Conservation (phyloP, 768 basidiomycete species). For the Tylopilus rubrobrunneus region DNA sequence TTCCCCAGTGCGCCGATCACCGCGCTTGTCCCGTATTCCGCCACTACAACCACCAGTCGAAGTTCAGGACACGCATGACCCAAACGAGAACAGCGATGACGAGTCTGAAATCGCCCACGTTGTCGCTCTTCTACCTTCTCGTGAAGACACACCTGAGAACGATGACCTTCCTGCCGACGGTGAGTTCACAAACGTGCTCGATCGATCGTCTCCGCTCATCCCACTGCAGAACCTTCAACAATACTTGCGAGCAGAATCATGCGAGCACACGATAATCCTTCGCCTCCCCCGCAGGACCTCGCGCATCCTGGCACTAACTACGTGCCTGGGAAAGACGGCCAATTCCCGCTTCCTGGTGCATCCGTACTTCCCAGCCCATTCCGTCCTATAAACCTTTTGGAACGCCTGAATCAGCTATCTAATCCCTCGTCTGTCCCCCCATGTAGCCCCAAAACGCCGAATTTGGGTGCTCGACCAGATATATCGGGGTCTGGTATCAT, state of each 20-base stretch:
- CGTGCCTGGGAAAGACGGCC: slow-evolving; percentile 15
- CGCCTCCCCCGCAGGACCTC: slow-evolving; percentile 48
- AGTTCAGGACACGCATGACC: slow-evolving; percentile 12
- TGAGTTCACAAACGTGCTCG: slow-evolving; percentile 16
- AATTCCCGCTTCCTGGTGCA: slow-evolving; percentile 11
- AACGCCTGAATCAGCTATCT: slow-evolving; percentile 21
- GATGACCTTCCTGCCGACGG: slow-evolving; percentile 44
- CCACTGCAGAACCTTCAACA: slow-evolving; percentile 59
- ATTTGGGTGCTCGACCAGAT: slow-evolving; percentile 3
- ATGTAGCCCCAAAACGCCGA: neutral
- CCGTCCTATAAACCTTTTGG: slow-evolving; percentile 30
- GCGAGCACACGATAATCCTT: slow-evolving; percentile 72
- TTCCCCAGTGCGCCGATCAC: slow-evolving; percentile 46
- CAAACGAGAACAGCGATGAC: slow-evolving; percentile 26
- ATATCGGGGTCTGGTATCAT: slow-evolving; percentile 2
- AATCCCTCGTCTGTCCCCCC: slow-evolving; percentile 3
- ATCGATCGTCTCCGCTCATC: slow-evolving; percentile 6
- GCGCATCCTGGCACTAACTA: slow-evolving; percentile 15
- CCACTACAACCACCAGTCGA: slow-evolving; percentile 22
- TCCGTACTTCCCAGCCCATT: slow-evolving; percentile 30
- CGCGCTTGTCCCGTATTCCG: slow-evolving; percentile 43
- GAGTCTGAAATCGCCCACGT: slow-evolving; percentile 30
- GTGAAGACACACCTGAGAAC: slow-evolving; percentile 48
- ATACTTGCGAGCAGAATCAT: slow-evolving; percentile 62
- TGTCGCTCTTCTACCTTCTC: slow-evolving; percentile 27